Evolutionary conservation across 148 eudicot genomes (phyloP), one percentile per base, ranked within the genome.

Genomic region (Persicaria tinctoria): DNA sequence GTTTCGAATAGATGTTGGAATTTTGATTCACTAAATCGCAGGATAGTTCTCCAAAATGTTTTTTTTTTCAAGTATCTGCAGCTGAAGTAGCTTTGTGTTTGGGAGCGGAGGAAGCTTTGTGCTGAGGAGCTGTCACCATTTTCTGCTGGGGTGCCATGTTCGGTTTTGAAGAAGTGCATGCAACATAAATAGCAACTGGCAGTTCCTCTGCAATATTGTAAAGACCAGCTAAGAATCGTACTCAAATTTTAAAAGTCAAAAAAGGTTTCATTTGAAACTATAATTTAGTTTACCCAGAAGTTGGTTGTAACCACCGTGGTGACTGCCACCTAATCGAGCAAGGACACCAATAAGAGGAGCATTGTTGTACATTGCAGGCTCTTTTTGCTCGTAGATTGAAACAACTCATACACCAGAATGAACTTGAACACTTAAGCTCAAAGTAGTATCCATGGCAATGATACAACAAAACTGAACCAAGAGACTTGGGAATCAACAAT

Each of bases 301-400:
- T 82, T 95, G 99, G 83, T 84, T 95, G 70, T 92, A 95, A 56
- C 97, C 97, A 18, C 86, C 84, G 76, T 89, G 92, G 23, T 20
- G 23, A 60, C 97, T 97, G 45, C 75, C 88, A 72, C 89, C 84
- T 71, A 95, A 69, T 14, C 97, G 81, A 49, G 99, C 97, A 62
- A 95, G 79, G 62, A 95, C 82, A n/a, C 99, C 99, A 54, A 92
- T 72, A 76, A 95, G 85, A 74, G 99, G 99, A 71, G 99, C 99
- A 85, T 95, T 95, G 87, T 92, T 95, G 71, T 95, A 95, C 18
- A 97, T 95, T 47, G 99, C 97, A 38, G 99, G 99, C 85, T 92
- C 99, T 8, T 97, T 95, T 82, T 95, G 99, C 86, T 95, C 97
- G 6, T 90, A 95, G 53, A 20, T 20, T 20, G 23, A 20, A 20